These are phyloP conservation scores for Tulasnella sp. DNA, from an alignment of 768 basidiomycete genomes.

Conservation along the genomic window DNA sequence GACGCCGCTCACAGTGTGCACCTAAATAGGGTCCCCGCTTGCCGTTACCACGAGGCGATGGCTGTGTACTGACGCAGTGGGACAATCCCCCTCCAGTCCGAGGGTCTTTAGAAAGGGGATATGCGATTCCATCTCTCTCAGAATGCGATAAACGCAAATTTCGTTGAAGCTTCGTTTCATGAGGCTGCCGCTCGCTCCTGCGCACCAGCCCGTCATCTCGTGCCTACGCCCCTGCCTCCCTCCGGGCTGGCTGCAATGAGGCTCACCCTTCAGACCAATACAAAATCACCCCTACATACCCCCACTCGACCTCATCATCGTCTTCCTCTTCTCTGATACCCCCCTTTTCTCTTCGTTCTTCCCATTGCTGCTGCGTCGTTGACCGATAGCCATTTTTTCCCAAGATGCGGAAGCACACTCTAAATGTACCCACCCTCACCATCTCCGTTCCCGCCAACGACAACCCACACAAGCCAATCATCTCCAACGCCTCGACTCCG, in stretches of 20 bases:
- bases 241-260: background rate
- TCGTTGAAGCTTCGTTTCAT: background rate
- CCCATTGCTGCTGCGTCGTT: background rate
- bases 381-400: background rate
- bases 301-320: background rate
- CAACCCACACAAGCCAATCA: slow-evolving; percentile 3
- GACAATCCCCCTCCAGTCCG: background rate
- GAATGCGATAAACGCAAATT: slow-evolving; percentile 1
- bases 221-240: background rate
- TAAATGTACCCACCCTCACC: background rate
- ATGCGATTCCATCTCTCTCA: background rate
- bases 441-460: background rate
- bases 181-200: background rate
- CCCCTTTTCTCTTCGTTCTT: slow-evolving; percentile 5
- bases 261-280: background rate
- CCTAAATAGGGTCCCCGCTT: slow-evolving; percentile 7
- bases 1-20: background rate
- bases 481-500: slow-evolving; percentile 1
- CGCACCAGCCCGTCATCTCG: background rate
- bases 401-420: background rate
- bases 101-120: background rate
- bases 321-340: background rate
- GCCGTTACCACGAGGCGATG: background rate
- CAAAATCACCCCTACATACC: background rate
- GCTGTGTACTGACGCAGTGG: background rate